Conservation (phyloP, 1,284 basidiomycete genomes). For the Cutaneotrichosporon mucoides region DNA sequence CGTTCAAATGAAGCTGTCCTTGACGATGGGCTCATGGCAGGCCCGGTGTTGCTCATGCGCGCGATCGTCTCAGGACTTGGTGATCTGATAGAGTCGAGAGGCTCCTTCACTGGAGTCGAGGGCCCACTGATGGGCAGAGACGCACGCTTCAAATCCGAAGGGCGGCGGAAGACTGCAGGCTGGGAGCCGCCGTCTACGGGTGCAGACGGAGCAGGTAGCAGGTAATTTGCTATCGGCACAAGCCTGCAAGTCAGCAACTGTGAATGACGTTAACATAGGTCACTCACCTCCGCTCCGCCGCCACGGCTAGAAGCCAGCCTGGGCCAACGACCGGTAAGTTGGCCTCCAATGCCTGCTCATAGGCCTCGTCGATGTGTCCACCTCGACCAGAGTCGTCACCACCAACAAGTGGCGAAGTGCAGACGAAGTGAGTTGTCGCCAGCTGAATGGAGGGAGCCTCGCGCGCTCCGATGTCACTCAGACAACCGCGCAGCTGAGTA, state of each 20-base stretch:
- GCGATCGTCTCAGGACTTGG: conserved; percentile 47
- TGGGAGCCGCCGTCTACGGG: conserved; percentile 50
- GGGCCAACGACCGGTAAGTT: conserved; percentile 88
- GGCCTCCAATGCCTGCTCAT: conserved; percentile 81
- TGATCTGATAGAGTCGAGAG: conserved; percentile 34
- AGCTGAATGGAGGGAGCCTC: conserved; percentile 92
- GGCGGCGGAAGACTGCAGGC: conserved; percentile 53
- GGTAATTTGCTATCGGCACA: conserved; percentile 75
- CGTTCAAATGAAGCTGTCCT: conserved; percentile 14
- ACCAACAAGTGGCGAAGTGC: conserved; percentile 68
- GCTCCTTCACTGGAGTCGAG: conserved; percentile 16
- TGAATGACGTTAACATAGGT: too few species aligned
- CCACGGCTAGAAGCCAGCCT: conserved; percentile 82
- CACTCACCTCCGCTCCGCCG: conserved; percentile 69
- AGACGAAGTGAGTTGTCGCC: conserved; percentile 94
- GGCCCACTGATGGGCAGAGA: conserved; percentile 29
- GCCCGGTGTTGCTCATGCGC: conserved; percentile 42
- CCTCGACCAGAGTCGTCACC: conserved; percentile 54
- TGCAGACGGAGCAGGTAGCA: conserved; percentile 64
- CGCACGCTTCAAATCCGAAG: conserved; percentile 32
- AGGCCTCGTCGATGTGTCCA: conserved; percentile 61
- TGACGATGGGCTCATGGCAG: conserved; percentile 18
- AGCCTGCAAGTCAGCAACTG: conserved; percentile 56
- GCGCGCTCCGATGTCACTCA: conserved; percentile 76
- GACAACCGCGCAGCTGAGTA: conserved; percentile 69